phyloP scores from a whole-genome alignment of 352 stramenopile genomes.

The Blastocystis sp. region DNA sequence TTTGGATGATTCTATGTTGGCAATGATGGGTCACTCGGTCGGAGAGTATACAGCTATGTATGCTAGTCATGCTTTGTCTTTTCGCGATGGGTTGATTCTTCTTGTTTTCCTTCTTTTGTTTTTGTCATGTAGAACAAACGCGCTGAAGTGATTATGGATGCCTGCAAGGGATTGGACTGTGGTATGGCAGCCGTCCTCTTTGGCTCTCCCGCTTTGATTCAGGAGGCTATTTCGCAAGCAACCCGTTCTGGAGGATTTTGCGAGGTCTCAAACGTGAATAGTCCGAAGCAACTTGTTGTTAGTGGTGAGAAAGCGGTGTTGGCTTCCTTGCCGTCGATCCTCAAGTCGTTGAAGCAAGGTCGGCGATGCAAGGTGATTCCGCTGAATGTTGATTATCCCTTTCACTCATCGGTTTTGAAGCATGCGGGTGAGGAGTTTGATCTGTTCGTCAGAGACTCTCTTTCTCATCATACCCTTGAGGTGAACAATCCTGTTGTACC shows the following conservation, averaged over 20 bases:
- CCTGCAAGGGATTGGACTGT: neutral
- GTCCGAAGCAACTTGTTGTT: neutral
- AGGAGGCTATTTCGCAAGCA: neutral
- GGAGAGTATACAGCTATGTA: slow-evolving; percentile 19
- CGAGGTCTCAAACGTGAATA: slow-evolving; percentile 2
- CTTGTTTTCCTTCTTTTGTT: neutral
- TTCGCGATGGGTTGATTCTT: neutral
- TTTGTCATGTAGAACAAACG: neutral
- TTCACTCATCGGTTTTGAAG: neutral
- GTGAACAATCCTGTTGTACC: neutral
- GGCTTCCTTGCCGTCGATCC: neutral
- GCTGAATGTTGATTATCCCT: slow-evolving; percentile 3
- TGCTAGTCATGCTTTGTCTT: neutral
- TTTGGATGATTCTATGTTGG: neutral
- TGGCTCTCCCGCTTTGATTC: neutral
- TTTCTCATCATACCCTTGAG: neutral
- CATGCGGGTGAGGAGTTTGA: neutral
- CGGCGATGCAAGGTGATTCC: neutral
- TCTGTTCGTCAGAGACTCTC: neutral
- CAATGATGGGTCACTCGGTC: neutral
- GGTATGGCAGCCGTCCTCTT: slow-evolving; percentile 18
- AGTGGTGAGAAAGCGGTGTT: neutral
- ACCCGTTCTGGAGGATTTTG: neutral
- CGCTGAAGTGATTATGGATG: neutral
- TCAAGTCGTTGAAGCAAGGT: neutral